Evolutionary conservation across 1,284 basidiomycete genomes (phyloP).

Genomic region (Meira miltonrushii): DNA sequence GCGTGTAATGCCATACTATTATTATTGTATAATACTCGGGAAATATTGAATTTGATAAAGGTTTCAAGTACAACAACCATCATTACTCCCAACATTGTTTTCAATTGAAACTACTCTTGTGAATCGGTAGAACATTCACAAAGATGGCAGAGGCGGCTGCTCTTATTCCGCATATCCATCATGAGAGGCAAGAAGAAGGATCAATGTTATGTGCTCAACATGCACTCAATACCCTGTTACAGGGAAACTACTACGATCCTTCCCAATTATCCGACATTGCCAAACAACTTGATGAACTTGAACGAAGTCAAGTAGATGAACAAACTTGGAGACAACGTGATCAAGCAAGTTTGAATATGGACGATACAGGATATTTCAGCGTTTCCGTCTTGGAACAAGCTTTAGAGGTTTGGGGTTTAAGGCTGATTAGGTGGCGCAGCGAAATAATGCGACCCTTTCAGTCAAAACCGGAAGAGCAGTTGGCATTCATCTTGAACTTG

Average conservation of each 20-base stretch:
- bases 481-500: conserved; percentile 48
- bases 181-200: conserved; percentile 42
- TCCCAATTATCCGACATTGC: conserved; percentile 39
- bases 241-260: conserved; percentile 47
- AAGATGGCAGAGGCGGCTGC: conserved; percentile 2
- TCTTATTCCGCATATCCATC: conserved; percentile 34
- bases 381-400: conserved; percentile 42
- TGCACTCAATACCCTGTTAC: conserved; percentile 43
- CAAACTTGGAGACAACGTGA: conserved; percentile 15
- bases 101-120: no score
- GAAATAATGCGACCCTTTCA: conserved; percentile 26
- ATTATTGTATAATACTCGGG: no score
- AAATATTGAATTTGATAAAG: no score
- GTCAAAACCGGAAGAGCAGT: conserved; percentile 35
- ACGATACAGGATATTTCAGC: conserved; percentile 49
- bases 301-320: conserved; percentile 15
- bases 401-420: conserved; percentile 26
- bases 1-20: no score
- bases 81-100: no score
- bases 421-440: conserved; percentile 23
- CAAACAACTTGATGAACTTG: conserved; percentile 14
- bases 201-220: conserved; percentile 52
- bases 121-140: not conserved
- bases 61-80: no score
- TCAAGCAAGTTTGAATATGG: conserved; percentile 36